Evolutionary conservation across 768 basidiomycete species (phyloP), one percentile per base, ranked within the genome.

Genomic region (Rhodotorula diobovata): DNA sequence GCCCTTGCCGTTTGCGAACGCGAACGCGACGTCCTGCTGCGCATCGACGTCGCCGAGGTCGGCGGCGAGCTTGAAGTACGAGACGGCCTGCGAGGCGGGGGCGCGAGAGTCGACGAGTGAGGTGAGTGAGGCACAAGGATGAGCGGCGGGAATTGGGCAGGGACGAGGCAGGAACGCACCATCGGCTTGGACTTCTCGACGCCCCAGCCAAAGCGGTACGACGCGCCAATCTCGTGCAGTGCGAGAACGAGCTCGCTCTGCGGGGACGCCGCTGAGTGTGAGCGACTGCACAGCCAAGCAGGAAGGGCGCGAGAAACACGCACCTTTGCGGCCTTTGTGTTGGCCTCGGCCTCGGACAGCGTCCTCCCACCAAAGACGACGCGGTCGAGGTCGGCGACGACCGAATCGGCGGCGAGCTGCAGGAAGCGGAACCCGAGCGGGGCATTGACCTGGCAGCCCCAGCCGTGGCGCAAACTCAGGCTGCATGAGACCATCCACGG

Each of bases 161-260:
- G 30, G 16, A 21, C 18, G 41, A 58, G 53, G 43, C 21, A 72
- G 90, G 56, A 1, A 21, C 58, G 39, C 16, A 59, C 58, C 90
- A 93, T 91, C 84, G 89, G 90, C 82, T 90, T 88, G 80, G 94
- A 90, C 79, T 91, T 90, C 39, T 81, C 78, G 21, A 91, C 87
- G 15, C 93, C 93, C 91, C 92, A 94, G 2, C 92, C 93, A 62
- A 91, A 90, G 79, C 90, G 90, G 81, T 93, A 95, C 78, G 90
- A 92, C 80, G 91, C 90, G 1, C 90, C 93, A 9, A 94, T 90
- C 81, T 94, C 93, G 78, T 93, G 91, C 57, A 94, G 89, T 1
- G 93, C 91, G 32, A 94, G 83, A 30, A 93, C 88, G 23, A 95
- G 85, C 80, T 94, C 92, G 34, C 84, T 86, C 87, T 91, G 62